Percentiles rank a stretch among this genome's conserved stretches.
Conservation (phyloP, 2,329 filamentous ascomycete species). For the Trichoderma breve region DNA sequence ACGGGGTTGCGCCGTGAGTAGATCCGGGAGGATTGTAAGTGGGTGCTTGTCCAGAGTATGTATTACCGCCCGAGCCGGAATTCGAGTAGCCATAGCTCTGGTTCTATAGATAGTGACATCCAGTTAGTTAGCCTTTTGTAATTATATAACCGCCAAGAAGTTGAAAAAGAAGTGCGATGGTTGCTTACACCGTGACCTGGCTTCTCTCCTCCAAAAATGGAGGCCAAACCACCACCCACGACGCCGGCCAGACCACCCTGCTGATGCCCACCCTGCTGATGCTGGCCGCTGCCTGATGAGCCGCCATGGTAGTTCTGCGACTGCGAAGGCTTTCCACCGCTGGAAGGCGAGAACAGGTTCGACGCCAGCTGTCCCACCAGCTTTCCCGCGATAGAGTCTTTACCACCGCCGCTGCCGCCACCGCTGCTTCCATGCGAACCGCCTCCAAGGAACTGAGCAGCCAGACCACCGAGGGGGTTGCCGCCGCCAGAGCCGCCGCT, state of each 20-base stretch:
- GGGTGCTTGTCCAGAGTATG: slow-evolving; percentile 63
- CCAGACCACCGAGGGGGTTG: slow-evolving; percentile 45
- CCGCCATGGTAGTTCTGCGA: slow-evolving; percentile 51
- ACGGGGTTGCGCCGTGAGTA: slow-evolving; percentile 20
- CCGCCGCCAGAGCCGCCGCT: slow-evolving; percentile 36
- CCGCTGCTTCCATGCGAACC: slow-evolving; percentile 31
- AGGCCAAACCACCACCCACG: slow-evolving; percentile 52
- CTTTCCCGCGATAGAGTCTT: slow-evolving; percentile 49
- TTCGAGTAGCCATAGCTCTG: slow-evolving; percentile 65
- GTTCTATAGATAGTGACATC: slow-evolving; percentile 34
- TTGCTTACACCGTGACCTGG: slow-evolving; percentile 36
- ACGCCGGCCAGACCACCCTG: slow-evolving; percentile 50
- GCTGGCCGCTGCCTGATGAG: slow-evolving; percentile 38
- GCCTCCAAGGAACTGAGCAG: slow-evolving; percentile 47
- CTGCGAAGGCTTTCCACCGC: slow-evolving; percentile 42
- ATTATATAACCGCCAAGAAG: background rate
- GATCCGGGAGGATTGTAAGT: slow-evolving; percentile 39
- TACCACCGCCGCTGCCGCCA: slow-evolving; percentile 37
- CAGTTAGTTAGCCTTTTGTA: slow-evolving; percentile 19
- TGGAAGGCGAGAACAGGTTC: slow-evolving; percentile 47
- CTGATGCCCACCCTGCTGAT: slow-evolving; percentile 42
- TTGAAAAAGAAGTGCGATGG: background rate
- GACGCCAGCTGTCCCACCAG: slow-evolving; percentile 57
- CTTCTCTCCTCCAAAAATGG: slow-evolving; percentile 50
- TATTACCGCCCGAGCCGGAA: slow-evolving; percentile 47